phyloP scores from a whole-genome alignment of 768 basidiomycete genomes.

The Phaeotremella fagi region DNA sequence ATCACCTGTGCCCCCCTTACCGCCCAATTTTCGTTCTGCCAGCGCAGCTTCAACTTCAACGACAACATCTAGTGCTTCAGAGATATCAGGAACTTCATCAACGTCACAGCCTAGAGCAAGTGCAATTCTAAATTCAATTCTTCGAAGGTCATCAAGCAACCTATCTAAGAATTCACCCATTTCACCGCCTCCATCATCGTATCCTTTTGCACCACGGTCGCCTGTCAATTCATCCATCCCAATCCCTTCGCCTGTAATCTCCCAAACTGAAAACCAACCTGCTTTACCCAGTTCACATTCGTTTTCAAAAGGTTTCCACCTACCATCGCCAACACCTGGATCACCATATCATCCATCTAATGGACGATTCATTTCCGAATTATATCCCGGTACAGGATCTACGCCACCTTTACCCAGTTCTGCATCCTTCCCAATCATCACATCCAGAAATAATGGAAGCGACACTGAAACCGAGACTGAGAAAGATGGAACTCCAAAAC shows the following conservation, averaged over 20 bases:
- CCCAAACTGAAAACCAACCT: constrained; percentile 5
- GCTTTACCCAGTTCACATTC: constrained; percentile 16
- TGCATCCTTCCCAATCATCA: constrained; percentile 19
- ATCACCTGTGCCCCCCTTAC: constrained; percentile 33
- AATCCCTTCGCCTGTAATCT: neutral
- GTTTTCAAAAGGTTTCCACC: constrained; percentile 37
- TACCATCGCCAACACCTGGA: constrained; percentile 35
- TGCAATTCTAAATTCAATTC: constrained; percentile 16
- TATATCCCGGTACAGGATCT: neutral
- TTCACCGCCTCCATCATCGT: constrained; percentile 14
- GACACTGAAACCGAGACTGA: constrained; percentile 21
- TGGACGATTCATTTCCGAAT: neutral
- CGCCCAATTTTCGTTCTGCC: constrained; percentile 31
- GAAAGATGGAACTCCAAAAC: constrained; percentile 17
- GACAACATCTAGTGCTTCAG: constrained; percentile 10
- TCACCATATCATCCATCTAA: constrained; percentile 26
- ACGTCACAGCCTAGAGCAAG: constrained; percentile 5
- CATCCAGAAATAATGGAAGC: neutral
- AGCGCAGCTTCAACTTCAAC: constrained; percentile 22
- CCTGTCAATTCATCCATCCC: neutral
- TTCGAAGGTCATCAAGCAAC: constrained; percentile 26
- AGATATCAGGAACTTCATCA: constrained; percentile 6
- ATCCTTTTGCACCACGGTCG: constrained; percentile 3
- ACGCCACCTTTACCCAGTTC: constrained; percentile 33
- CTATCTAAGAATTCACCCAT: constrained; percentile 21